Evolutionary conservation across 371 early-diverging fungal genomes (phyloP).

Genomic region (Apophysomyces ossiformis): DNA sequence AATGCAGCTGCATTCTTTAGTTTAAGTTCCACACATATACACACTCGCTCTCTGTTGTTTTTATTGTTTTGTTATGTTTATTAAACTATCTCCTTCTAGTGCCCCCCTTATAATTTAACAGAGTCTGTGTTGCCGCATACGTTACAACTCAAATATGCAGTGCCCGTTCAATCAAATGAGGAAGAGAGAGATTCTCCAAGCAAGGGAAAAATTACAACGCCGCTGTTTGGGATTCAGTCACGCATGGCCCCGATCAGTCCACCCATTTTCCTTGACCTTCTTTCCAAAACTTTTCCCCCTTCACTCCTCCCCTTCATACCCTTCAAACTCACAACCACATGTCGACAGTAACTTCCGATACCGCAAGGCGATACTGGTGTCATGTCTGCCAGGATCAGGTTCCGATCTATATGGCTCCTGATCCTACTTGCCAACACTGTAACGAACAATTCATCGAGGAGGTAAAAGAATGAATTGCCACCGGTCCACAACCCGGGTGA

Average conservation of each 20-base stretch:
- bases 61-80: background rate
- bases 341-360: slow-evolving; percentile 21
- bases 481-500: background rate
- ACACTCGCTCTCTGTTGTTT: no score
- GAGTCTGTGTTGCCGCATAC: no score
- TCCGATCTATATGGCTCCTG: slow-evolving; percentile 53
- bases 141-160: no score
- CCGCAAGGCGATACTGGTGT: slow-evolving; percentile 46
- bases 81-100: background rate
- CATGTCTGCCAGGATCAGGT: slow-evolving; percentile 48
- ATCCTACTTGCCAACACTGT: slow-evolving; percentile 69
- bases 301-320: slow-evolving; percentile 5
- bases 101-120: background rate
- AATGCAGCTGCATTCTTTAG: slow-evolving; percentile 1
- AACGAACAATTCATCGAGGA: slow-evolving; percentile 70
- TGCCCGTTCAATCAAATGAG: no score
- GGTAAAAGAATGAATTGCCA: slow-evolving; percentile 34
- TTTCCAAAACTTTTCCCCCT: slow-evolving; percentile 2
- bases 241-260: no score
- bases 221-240: background rate
- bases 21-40: background rate
- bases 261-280: background rate
- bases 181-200: background rate
- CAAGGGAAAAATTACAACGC: background rate
- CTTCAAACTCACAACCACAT: slow-evolving; percentile 4